Evolutionary conservation across 768 basidiomycete species (phyloP), one percentile per base, ranked within the genome.

Genomic region (Lactarius pseudohatsudake): DNA sequence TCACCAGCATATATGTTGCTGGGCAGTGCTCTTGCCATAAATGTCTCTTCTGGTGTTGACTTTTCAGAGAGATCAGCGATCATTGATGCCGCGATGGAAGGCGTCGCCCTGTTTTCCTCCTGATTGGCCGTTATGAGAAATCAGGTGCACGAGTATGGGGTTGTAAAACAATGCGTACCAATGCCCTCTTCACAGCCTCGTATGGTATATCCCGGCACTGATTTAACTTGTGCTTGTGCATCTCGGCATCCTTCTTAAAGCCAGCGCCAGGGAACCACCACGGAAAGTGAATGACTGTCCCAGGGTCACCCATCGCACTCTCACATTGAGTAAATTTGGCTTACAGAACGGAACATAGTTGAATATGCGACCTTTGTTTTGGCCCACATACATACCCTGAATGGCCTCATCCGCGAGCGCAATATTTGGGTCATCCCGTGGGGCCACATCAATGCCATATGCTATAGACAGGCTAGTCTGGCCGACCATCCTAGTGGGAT

Each of bases 341-440:
- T 50, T 62, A 76, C 76, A 67, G 43, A 74, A 61, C 15, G 75
- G 76, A 18, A 76, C 50, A 26, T 68, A 61, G 63, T 85, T 84
- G 18, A 86, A 84, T 1, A 84, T 73, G 67, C 79, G 84, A 41
- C 76, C 70, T 7, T 81, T 81, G 0, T 80, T 70, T 1, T 75
- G 73, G 0, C 80, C 80, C 20, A 70, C 66, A 6, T 68, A 70
- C 41, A 81, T 65, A 6, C 73, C 72, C 7, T 74, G 65, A 11
- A 79, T 70, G 3, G 81, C 79, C 7, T 76, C 71, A 36, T 82
- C 78, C 0, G 80, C 81, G 1, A 79, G 72, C 0, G 72, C 68
- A 38, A 86, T 75, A 67, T 79, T 81, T 3, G 82, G 80, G 69
- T 85, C 85, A 61, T 80, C 71, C 16, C 72, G 59, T 0, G 79